These are phyloP conservation scores for Lenzites betulinus DNA, from an alignment of 768 basidiomycete species.

Conservation along the genomic window DNA sequence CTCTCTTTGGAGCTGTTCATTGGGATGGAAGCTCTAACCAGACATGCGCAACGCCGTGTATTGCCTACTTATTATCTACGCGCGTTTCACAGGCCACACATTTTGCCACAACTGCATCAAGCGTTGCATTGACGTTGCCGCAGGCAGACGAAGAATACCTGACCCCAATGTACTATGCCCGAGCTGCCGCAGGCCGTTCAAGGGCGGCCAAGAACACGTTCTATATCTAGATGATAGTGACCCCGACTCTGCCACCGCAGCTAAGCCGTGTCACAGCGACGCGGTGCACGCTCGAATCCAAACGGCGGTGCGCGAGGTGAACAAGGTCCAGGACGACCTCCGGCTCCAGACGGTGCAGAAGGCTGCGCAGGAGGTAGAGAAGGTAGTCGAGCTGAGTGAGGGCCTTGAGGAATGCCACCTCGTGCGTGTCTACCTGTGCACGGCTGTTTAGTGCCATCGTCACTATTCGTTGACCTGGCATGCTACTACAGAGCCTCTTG, in stretches of 20 bases:
- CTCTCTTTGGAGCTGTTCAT: background rate
- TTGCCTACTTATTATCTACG: background rate
- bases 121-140: background rate
- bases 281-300: slow-evolving; percentile 1
- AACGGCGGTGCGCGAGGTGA: background rate
- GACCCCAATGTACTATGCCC: background rate
- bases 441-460: background rate
- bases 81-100: background rate
- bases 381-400: slow-evolving; percentile 7
- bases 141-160: too few relatives aligned
- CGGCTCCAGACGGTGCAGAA: slow-evolving; percentile 8
- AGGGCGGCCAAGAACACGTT: background rate
- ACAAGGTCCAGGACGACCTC: background rate
- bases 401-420: background rate
- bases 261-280: slow-evolving; percentile 3
- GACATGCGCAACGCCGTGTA: background rate
- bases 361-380: slow-evolving; percentile 11
- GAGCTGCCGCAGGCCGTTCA: slow-evolving; percentile 3
- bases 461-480: background rate
- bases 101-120: background rate
- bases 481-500: background rate
- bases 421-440: background rate
- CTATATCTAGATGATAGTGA: slow-evolving; percentile 7
- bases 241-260: background rate
- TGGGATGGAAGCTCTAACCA: background rate